These are phyloP conservation scores for Lodderomyces theae DNA, from an alignment of 1,139 yeast species.

Conservation along the genomic window DNA sequence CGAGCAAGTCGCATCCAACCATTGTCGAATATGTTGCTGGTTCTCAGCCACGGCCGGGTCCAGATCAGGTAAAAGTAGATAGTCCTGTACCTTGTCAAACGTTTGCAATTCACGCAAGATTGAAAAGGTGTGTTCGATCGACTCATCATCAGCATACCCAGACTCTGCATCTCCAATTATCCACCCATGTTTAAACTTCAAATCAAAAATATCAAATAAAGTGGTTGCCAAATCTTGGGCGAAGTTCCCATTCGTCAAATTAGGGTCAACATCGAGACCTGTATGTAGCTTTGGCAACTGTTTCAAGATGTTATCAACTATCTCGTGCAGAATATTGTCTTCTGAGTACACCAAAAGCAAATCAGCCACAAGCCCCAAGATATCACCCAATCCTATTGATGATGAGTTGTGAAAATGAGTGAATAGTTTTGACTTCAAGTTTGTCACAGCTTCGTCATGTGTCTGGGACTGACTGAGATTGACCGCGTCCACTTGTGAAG, in stretches of 20 bases:
- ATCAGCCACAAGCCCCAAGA: slow-evolving; percentile 48
- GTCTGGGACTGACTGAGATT: not conserved
- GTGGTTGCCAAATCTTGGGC: slow-evolving; percentile 35
- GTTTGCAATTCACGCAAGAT: slow-evolving; percentile 30
- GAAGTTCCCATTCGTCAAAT: slow-evolving; percentile 60
- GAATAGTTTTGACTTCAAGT: slow-evolving; percentile 27
- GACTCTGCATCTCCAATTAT: slow-evolving; percentile 21
- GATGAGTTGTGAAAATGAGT: slow-evolving; percentile 18
- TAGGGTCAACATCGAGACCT: slow-evolving; percentile 75
- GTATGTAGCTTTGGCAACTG: slow-evolving; percentile 64
- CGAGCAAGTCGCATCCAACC: slow-evolving; percentile 56
- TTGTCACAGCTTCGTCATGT: slow-evolving; percentile 16
- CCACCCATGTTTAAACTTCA: slow-evolving; percentile 54
- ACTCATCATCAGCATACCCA: slow-evolving; percentile 12
- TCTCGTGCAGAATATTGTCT: slow-evolving; percentile 14
- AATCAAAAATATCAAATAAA: slow-evolving; percentile 39
- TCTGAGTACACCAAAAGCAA: slow-evolving; percentile 29
- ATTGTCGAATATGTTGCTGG: slow-evolving; percentile 26
- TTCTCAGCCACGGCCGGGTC: slow-evolving; percentile 10
- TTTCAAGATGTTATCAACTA: slow-evolving; percentile 39
- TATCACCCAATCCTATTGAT: slow-evolving; percentile 25
- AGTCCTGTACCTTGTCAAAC: slow-evolving; percentile 49
- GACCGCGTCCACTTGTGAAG: slow-evolving; percentile 1
- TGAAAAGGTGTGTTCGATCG: slow-evolving; percentile 6
- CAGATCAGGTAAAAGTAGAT: slow-evolving; percentile 20